These are phyloP conservation scores for Wallemia hederae DNA, from an alignment of 1,284 basidiomycete species.

Conservation along the genomic window DNA sequence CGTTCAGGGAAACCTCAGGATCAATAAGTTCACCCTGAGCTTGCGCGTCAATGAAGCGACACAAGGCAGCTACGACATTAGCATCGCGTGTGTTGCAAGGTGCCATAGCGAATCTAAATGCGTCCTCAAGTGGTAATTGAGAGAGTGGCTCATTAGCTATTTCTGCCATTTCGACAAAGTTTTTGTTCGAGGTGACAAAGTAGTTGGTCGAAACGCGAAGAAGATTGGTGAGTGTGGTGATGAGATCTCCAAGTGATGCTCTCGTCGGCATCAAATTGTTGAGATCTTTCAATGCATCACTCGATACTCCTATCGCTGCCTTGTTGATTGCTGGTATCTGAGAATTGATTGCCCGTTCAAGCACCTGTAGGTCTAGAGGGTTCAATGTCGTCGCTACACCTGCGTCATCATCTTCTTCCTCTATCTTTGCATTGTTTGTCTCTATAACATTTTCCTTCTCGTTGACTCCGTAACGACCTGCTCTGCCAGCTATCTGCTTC, in stretches of 20 bases:
- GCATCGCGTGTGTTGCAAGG: constrained; percentile 22
- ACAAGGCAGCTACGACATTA: constrained; percentile 15
- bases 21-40: constrained; percentile 15
- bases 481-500: constrained; percentile 90
- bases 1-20: constrained; percentile 15
- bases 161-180: constrained; percentile 20
- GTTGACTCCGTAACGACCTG: constrained; percentile 63
- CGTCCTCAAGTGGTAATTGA: constrained; percentile 18
- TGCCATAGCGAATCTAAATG: constrained; percentile 20
- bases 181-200: constrained; percentile 17
- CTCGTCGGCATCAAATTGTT: constrained; percentile 12
- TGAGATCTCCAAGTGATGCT: constrained; percentile 17
- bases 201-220: constrained; percentile 23
- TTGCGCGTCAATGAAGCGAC: constrained; percentile 16
- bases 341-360: constrained; percentile 22
- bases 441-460: constrained; percentile 6
- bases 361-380: constrained; percentile 31
- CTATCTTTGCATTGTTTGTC: constrained; percentile 3
- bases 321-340: constrained; percentile 20
- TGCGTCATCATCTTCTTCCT: constrained; percentile 7
- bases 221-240: constrained; percentile 23
- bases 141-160: constrained; percentile 18
- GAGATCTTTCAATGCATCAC: constrained; percentile 12
- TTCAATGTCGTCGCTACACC: constrained; percentile 46
- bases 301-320: constrained; percentile 16